These are phyloP conservation scores for Monilinia polystroma DNA, from an alignment of 2,329 filamentous ascomycete species.

Conservation along the genomic window DNA sequence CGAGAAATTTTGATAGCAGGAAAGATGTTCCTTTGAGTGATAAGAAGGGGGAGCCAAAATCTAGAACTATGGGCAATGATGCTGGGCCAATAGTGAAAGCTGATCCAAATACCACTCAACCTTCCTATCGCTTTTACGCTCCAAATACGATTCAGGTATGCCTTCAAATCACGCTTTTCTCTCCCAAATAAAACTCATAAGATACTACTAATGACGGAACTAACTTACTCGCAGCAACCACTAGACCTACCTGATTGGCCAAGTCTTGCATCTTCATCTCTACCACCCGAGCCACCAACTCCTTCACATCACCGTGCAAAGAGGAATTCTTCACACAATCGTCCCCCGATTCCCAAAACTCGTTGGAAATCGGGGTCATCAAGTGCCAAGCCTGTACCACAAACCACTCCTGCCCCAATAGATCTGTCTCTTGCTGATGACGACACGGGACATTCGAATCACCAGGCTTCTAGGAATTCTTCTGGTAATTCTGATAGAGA, in stretches of 20 bases:
- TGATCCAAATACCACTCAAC: conserved; percentile 33
- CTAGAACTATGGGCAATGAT: conserved; percentile 32
- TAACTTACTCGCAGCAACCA: conserved; percentile 29
- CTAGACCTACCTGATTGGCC: conserved; percentile 37
- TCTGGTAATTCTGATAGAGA: conserved; percentile 18
- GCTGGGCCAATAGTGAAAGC: conserved; percentile 33
- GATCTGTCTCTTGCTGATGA: conserved; percentile 39
- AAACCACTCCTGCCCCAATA: conserved; percentile 32
- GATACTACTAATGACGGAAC: background rate
- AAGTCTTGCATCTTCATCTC: conserved; percentile 22
- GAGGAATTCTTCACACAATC: conserved; percentile 27
- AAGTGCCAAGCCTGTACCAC: conserved; percentile 22
- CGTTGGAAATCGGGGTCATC: conserved; percentile 38
- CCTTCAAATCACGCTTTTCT: background rate
- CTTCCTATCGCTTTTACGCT: conserved; percentile 36
- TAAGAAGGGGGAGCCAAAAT: conserved; percentile 37
- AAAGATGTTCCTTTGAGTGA: conserved; percentile 72
- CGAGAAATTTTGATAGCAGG: conserved; percentile 87
- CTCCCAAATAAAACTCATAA: background rate
- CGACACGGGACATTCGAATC: conserved; percentile 26
- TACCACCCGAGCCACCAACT: conserved; percentile 24
- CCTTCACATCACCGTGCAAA: conserved; percentile 31
- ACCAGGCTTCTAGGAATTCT: conserved; percentile 10
- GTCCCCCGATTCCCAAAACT: conserved; percentile 38
- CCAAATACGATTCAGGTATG: conserved; percentile 36